These are phyloP conservation scores for Funneliformis mosseae DNA, from an alignment of 192 early-diverging fungal genomes.

Conservation along the genomic window DNA sequence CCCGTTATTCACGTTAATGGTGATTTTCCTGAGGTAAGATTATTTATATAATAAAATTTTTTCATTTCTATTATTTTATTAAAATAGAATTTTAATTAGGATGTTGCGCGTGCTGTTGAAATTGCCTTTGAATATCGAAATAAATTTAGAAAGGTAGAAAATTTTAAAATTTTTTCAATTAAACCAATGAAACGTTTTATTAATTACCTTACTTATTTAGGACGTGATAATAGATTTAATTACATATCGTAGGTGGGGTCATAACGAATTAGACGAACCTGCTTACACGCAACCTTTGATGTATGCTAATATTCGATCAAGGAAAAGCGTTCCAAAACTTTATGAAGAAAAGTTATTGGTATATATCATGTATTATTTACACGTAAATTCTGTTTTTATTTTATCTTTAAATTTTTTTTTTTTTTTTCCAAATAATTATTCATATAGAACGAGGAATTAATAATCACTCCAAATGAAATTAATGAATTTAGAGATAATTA, in stretches of 20 bases:
- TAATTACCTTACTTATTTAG: slow-evolving; percentile 17
- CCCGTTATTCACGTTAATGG: slow-evolving; percentile 97
- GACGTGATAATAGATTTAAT: slow-evolving; percentile 95
- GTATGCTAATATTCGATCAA: slow-evolving; percentile 91
- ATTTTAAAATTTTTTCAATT: slow-evolving; percentile 4
- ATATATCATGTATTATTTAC: neutral
- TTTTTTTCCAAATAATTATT: neutral
- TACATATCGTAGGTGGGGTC: slow-evolving; percentile 95
- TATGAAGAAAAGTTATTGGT: slow-evolving; percentile 81
- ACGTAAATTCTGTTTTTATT: neutral
- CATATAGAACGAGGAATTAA: slow-evolving; percentile 43
- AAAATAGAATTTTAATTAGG: neutral
- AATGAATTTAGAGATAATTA: slow-evolving; percentile 62
- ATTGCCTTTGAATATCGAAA: slow-evolving; percentile 90
- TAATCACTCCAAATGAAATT: slow-evolving; percentile 49
- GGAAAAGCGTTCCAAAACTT: slow-evolving; percentile 79
- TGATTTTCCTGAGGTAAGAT: slow-evolving; percentile 86
- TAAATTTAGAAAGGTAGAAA: slow-evolving; percentile 77
- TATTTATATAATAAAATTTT: neutral
- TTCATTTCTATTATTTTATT: neutral
- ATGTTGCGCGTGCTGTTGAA: slow-evolving; percentile 58
- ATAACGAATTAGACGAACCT: slow-evolving; percentile 98
- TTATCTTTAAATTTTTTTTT: slow-evolving; percentile 5
- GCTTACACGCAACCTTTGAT: slow-evolving; percentile 95
- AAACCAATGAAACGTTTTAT: neutral